A percentile compares a stretch with the other conserved stretches of the same genome.
These are phyloP conservation scores for Exophiala calicioides DNA, from an alignment of 2,329 filamentous ascomycete genomes.

Conservation along the genomic window DNA sequence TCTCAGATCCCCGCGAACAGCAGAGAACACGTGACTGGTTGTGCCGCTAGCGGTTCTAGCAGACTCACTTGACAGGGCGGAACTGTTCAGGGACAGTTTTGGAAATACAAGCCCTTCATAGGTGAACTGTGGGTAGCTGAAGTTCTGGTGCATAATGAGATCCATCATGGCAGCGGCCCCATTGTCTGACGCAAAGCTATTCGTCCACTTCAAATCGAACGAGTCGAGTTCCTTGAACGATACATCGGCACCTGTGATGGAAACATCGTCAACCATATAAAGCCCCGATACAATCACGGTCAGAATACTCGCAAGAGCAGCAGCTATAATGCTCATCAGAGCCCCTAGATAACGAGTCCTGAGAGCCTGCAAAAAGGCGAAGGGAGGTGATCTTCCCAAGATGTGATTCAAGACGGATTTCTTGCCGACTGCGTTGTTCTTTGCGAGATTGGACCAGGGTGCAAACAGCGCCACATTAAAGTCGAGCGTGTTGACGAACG, in stretches of 20 bases:
- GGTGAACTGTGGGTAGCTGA: constrained; percentile 27
- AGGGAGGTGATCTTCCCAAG: constrained; percentile 24
- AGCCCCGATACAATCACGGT: constrained; percentile 36
- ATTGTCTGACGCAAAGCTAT: constrained; percentile 28
- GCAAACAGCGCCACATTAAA: constrained; percentile 31
- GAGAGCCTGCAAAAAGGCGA: constrained; percentile 23
- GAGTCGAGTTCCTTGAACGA: constrained; percentile 34
- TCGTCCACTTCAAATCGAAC: constrained; percentile 31
- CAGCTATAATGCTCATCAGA: constrained; percentile 30
- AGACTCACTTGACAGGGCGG: constrained; percentile 9
- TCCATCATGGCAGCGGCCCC: constrained; percentile 26
- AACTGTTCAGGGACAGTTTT: constrained; percentile 23
- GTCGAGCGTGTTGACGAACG: constrained; percentile 30
- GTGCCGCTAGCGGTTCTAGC: constrained; percentile 19
- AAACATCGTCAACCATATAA: constrained; percentile 33
- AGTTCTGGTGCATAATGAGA: constrained; percentile 28
- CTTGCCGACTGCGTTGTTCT: constrained; percentile 21
- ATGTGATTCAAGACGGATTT: constrained; percentile 29
- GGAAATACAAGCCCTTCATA: constrained; percentile 30
- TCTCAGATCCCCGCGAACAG: constrained; percentile 23
- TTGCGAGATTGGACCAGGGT: constrained; percentile 27
- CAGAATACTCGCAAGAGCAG: constrained; percentile 28
- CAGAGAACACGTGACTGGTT: constrained; percentile 15
- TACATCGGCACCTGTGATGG: constrained; percentile 25
- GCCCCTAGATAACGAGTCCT: constrained; percentile 28